Evolutionary conservation across 257 asterid species (phyloP).

Genomic region (Nicotiana otophora): DNA sequence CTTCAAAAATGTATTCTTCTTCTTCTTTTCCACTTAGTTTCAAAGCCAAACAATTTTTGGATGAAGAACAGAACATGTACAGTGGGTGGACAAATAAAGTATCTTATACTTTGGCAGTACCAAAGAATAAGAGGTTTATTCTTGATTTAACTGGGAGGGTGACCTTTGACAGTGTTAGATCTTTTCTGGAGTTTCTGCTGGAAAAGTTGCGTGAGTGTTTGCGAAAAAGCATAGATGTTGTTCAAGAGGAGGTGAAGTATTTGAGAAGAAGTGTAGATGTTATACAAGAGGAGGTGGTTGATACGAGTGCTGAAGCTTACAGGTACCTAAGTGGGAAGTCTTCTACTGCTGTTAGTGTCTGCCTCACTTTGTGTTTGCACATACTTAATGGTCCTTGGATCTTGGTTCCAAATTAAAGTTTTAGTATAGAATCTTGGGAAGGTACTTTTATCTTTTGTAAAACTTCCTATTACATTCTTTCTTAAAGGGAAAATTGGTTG

Average conservation of each 20-base stretch:
- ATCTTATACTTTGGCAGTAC: conserved; percentile 40
- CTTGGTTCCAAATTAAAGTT: conserved; percentile 28
- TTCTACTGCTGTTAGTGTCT: conserved; percentile 45
- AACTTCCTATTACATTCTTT: conserved; percentile 5
- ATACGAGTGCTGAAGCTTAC: conserved; percentile 43
- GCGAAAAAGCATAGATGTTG: conserved; percentile 33
- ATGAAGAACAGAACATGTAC: conserved; percentile 14
- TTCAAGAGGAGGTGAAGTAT: conserved; percentile 36
- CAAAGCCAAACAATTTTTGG: conserved; percentile 12
- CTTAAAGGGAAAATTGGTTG: not conserved
- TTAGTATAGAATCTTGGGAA: not conserved
- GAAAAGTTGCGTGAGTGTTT: conserved; percentile 36
- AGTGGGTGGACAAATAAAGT: conserved; percentile 36
- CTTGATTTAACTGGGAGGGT: conserved; percentile 52
- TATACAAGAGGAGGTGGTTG: conserved; percentile 48
- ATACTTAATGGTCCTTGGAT: conserved; percentile 72
- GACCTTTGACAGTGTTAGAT: conserved; percentile 53
- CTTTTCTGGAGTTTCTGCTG: conserved; percentile 48
- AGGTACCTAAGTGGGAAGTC: conserved; percentile 36
- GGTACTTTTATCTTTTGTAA: not conserved
- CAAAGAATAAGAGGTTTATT: conserved; percentile 39
- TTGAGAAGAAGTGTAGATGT: conserved; percentile 34
- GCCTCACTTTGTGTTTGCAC: conserved; percentile 56
- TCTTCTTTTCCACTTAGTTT: conserved; percentile 4
- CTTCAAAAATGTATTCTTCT: not conserved